Percentiles rank a stretch among this genome's conserved stretches.
phyloP scores from a whole-genome alignment of 148 eudicot genomes.

The Rhododendron ferrugineum region DNA sequence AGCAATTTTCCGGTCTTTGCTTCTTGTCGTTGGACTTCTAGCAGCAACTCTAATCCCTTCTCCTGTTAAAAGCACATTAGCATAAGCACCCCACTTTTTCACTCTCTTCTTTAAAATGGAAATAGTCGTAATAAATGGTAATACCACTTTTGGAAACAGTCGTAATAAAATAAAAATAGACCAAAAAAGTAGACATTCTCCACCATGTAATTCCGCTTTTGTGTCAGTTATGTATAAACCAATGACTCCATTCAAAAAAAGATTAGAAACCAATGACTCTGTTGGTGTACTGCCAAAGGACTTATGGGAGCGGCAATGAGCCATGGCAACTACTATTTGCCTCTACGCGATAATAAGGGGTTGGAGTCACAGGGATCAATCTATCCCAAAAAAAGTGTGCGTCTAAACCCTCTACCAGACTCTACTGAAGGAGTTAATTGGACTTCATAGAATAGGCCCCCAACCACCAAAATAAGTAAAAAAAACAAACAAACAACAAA shows the following conservation, averaged over 20 bases:
- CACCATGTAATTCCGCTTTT: not conserved
- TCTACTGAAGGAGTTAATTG: not conserved
- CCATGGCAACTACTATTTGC: not conserved
- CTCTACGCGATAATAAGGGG: not conserved
- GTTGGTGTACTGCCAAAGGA: not conserved
- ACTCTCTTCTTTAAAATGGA: not conserved
- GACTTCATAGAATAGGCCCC: not conserved
- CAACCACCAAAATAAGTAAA: not conserved
- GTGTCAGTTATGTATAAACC: not conserved
- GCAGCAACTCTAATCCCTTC: conserved; percentile 69
- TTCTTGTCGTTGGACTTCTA: conserved; percentile 67
- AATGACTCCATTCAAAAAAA: too few relatives aligned
- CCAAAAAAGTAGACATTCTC: not conserved
- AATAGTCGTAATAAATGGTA: not conserved
- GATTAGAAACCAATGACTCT: not conserved
- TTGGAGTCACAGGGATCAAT: not conserved
- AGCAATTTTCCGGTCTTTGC: conserved; percentile 55
- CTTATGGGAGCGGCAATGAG: not conserved
- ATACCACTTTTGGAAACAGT: not conserved
- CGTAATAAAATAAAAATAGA: not conserved
- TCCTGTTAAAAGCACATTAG: conserved; percentile 34
- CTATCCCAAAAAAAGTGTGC: not conserved
- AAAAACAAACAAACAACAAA: not conserved
- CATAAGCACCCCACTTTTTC: not conserved
- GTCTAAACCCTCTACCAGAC: not conserved